Percentiles rank a stretch among this genome's conserved stretches.
Evolutionary conservation across 2,329 filamentous ascomycete species (phyloP).

Genomic region (Fusarium liriodendri): DNA sequence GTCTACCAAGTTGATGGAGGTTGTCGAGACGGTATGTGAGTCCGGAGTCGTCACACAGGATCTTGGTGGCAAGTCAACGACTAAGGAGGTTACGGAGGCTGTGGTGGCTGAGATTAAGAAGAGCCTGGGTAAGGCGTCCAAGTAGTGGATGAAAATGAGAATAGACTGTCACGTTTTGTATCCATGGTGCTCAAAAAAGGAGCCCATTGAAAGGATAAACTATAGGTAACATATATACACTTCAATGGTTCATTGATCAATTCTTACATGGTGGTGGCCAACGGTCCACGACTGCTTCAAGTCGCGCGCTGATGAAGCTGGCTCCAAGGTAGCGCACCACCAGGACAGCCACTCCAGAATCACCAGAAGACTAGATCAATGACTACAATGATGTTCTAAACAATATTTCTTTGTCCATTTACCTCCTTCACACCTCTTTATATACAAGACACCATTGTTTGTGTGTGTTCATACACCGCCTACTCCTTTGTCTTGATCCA

Average conservation of each 20-base stretch:
- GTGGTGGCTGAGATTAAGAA: slow-evolving; percentile 43
- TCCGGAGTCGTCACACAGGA: slow-evolving; percentile 64
- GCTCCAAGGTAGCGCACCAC: not conserved
- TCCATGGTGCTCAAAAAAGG: not conserved
- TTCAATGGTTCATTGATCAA: not conserved
- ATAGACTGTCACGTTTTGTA: not conserved
- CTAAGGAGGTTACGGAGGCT: slow-evolving; percentile 50
- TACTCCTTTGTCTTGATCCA: not conserved
- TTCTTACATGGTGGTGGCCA: not conserved
- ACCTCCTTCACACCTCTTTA: not conserved
- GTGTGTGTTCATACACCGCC: not conserved
- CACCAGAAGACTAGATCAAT: no score
- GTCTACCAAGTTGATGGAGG: slow-evolving; percentile 59
- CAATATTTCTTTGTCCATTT: not conserved
- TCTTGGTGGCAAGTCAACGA: slow-evolving; percentile 60
- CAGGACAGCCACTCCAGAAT: not conserved
- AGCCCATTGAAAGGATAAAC: not conserved
- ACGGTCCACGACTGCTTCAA: not conserved
- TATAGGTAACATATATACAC: not conserved
- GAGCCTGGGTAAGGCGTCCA: slow-evolving; percentile 21
- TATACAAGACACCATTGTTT: not conserved
- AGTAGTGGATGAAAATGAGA: not conserved
- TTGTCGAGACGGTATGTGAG: slow-evolving; percentile 64
- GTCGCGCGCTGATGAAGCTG: not conserved
- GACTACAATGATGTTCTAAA: not conserved